Conservation (phyloP, 139 green algal genomes). For the Diplosphaera chodatii region DNA sequence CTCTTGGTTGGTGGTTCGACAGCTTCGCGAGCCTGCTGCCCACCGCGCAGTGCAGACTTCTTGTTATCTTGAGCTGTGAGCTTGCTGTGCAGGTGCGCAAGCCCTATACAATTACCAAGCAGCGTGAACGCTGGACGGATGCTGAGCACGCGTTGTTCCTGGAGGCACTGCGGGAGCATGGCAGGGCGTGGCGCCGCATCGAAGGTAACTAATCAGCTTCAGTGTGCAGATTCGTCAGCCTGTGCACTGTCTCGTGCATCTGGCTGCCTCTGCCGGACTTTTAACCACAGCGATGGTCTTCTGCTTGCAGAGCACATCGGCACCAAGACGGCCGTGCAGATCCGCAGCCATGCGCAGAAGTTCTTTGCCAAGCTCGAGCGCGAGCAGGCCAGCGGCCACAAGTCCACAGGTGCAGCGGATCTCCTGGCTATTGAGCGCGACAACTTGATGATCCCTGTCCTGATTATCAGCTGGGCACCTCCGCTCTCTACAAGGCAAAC, state of each 20-base stretch:
- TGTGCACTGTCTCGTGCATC: no score
- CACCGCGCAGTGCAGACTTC: no score
- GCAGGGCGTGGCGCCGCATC: constrained; percentile 65
- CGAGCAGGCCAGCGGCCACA: constrained; percentile 11
- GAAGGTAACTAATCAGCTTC: constrained; percentile 47
- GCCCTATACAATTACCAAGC: constrained; percentile 74
- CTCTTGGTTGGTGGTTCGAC: no score
- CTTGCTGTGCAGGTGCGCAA: constrained; percentile 47
- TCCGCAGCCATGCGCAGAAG: constrained; percentile 92
- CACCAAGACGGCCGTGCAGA: constrained; percentile 93
- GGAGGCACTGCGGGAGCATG: constrained; percentile 77
- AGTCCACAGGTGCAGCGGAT: constrained; percentile 3
- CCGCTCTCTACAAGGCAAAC: no score
- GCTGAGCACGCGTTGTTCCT: constrained; percentile 86
- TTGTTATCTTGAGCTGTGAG: not conserved
- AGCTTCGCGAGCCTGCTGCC: no score
- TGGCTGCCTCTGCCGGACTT: no score
- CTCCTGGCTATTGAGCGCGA: no score
- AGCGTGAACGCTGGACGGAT: constrained; percentile 78
- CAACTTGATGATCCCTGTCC: no score
- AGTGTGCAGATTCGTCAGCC: no score
- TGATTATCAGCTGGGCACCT: no score
- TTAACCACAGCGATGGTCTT: not conserved
- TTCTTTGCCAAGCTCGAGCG: constrained; percentile 81
- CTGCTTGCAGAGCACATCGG: constrained; percentile 75